phyloP scores from a whole-genome alignment of 2,329 filamentous ascomycete species.

The Penicillium griseofulvum region DNA sequence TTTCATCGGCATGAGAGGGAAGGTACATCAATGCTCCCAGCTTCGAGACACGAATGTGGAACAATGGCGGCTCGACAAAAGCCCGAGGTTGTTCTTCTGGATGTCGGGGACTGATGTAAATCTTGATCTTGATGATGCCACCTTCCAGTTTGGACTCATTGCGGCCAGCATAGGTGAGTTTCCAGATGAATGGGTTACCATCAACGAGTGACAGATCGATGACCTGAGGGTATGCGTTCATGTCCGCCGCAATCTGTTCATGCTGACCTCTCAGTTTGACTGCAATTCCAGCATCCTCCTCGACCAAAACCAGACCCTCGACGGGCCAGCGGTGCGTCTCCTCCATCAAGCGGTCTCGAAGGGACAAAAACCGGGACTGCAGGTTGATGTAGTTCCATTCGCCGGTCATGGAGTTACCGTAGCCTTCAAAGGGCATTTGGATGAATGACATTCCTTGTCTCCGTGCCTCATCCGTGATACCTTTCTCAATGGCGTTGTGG shows the following conservation, averaged over 20 bases:
- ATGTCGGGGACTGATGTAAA: conserved; percentile 79
- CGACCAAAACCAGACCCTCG: conserved; percentile 63
- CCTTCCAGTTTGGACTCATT: conserved; percentile 93
- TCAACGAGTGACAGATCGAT: conserved; percentile 74
- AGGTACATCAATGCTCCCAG: conserved; percentile 84
- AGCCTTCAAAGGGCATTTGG: conserved; percentile 84
- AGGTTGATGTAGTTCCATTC: conserved; percentile 77
- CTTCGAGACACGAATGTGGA: conserved; percentile 80
- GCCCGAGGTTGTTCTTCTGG: conserved; percentile 85
- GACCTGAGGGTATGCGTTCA: conserved; percentile 66
- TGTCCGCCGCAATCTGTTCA: conserved; percentile 73
- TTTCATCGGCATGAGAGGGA: conserved; percentile 68
- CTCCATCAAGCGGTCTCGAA: conserved; percentile 68
- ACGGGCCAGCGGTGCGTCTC: conserved; percentile 71
- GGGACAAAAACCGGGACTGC: conserved; percentile 63
- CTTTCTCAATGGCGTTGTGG: conserved; percentile 65
- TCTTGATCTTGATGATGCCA: conserved; percentile 77
- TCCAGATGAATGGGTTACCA: conserved; percentile 86
- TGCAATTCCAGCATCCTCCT: conserved; percentile 70
- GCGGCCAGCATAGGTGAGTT: conserved; percentile 81
- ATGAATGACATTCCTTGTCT: conserved; percentile 64
- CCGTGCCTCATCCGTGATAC: conserved; percentile 53
- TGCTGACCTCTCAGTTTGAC: conserved; percentile 81
- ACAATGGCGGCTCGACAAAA: conserved; percentile 74
- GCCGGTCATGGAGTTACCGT: conserved; percentile 78